Percentiles rank a stretch among this genome's conserved stretches.
These are phyloP conservation scores for Pichia cabralensis DNA, from an alignment of 805 yeast genomes.

Conservation along the genomic window DNA sequence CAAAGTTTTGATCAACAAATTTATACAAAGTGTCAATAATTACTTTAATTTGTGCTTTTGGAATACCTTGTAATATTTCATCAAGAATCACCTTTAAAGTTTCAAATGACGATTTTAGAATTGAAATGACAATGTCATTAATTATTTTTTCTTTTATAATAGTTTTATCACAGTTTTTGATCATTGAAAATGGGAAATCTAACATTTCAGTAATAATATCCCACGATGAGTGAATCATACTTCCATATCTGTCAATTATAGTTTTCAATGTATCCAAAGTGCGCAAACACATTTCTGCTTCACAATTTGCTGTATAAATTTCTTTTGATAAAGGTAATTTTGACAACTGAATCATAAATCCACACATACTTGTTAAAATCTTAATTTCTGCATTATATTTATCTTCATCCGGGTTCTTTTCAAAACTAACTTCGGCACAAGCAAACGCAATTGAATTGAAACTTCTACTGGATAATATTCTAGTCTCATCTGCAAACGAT, in stretches of 20 bases:
- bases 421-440: constrained; percentile 34
- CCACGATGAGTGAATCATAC: constrained; percentile 54
- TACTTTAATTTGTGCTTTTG: constrained; percentile 49
- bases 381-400: constrained; percentile 31
- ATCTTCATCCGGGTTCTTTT: constrained; percentile 5
- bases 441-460: constrained; percentile 41
- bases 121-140: constrained; percentile 37
- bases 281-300: constrained; percentile 57
- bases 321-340: constrained; percentile 31
- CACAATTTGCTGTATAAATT: constrained; percentile 41
- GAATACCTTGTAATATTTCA: constrained; percentile 70
- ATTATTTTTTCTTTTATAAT: constrained; percentile 26
- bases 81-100: constrained; percentile 76
- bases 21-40: constrained; percentile 64
- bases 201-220: constrained; percentile 53
- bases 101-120: constrained; percentile 65
- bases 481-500: constrained; percentile 30
- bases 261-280: constrained; percentile 55
- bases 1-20: constrained; percentile 62
- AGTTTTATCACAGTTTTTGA: constrained; percentile 17
- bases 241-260: constrained; percentile 73
- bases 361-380: constrained; percentile 39
- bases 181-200: constrained; percentile 45
- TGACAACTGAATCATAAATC: constrained; percentile 34
- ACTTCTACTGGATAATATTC: constrained; percentile 39